Percentiles rank a stretch among this genome's conserved stretches.
phyloP scores from a whole-genome alignment of 768 basidiomycete genomes.

The Amanita pallidorosea region DNA sequence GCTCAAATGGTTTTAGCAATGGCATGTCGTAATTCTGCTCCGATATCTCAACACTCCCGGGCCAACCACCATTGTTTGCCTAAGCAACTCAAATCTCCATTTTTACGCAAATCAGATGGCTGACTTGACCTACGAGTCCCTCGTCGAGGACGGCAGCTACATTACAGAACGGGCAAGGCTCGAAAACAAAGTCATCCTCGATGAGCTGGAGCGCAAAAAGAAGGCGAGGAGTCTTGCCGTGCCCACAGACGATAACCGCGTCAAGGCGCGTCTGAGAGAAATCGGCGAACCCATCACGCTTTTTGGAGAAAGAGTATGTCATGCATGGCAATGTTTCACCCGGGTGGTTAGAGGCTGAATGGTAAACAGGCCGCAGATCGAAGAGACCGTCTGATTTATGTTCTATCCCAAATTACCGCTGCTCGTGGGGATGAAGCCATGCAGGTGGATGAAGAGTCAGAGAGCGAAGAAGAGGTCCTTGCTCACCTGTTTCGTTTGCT shows the following conservation, averaged over 20 bases:
- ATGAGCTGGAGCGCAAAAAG: slow-evolving; percentile 97
- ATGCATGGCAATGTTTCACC: not conserved
- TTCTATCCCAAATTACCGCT: slow-evolving; percentile 87
- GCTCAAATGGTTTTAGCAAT: slow-evolving; percentile 10
- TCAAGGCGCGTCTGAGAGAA: slow-evolving; percentile 81
- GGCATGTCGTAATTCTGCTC: not conserved
- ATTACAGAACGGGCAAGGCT: slow-evolving; percentile 61
- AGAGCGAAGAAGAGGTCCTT: slow-evolving; percentile 66
- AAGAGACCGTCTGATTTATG: slow-evolving; percentile 89
- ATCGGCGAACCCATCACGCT: slow-evolving; percentile 96
- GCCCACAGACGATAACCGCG: slow-evolving; percentile 93
- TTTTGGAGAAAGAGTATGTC: slow-evolving; percentile 93
- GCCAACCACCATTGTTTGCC: not conserved
- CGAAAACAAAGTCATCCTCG: slow-evolving; percentile 81
- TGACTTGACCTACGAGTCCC: slow-evolving; percentile 66
- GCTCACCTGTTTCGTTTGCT: slow-evolving; percentile 7
- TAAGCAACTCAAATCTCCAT: slow-evolving; percentile 27
- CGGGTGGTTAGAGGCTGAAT: slow-evolving; percentile 8
- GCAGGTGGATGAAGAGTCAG: slow-evolving; percentile 63
- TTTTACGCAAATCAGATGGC: slow-evolving; percentile 38
- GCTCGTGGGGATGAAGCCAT: slow-evolving; percentile 76
- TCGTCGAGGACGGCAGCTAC: slow-evolving; percentile 72
- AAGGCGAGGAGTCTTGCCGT: slow-evolving; percentile 88
- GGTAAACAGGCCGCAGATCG: slow-evolving; percentile 79
- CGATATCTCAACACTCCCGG: not conserved